Base-by-base conservation (phyloP, 2,329 filamentous ascomycete species). In the Penicillium concentricum region DNA sequence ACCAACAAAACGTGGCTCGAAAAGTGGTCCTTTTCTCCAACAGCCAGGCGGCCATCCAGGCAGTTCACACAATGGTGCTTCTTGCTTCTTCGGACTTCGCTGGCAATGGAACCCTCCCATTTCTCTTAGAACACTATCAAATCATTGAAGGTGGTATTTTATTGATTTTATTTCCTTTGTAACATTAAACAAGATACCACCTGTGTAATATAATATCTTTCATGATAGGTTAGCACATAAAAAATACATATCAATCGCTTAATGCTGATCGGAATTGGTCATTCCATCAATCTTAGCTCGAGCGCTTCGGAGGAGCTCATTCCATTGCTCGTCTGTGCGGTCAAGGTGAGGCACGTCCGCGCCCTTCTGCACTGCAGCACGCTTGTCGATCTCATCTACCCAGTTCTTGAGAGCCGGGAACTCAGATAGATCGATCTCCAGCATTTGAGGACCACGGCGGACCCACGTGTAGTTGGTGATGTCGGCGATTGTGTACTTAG, bases 401-500 rank as follows among this genome's bases (percentile, higher is more conserved):
- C 72, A 75, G 37, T 64, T 70, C 38, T 70, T 59, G 48, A 75
- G 26, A 5, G 68, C 65, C 1, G 71, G 72, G 47, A 63, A 75
- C 47, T 72, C 68, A 6, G 50, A 51, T 6, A 74, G 50, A 43
- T 74, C 67, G 44, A 73, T 64, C 26, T 69, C 69, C 47, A 74
- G 43, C 1, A 59, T 45, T 4, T 37, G 5, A 4, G 65, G 64
- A 1, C 50, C 67, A 32, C 44, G 46, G 1, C 64, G 64, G 7
- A 79, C 71, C 79, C 79, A 82, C 4, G 69, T 64, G 57, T 74
- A 81, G 57, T 68, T 76, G 12, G 77, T 75, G 43, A 81, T 73
- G 60, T 81, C 79, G 10, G 78, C 79, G 58, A 81, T 78, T 1
- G 74, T 79, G 57, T 76, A 79, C 58, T 79, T 80, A 30, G 71